Percentiles rank a stretch among this genome's conserved stretches.
Conservation (phyloP, 768 basidiomycete genomes). For the Mycena pura region DNA sequence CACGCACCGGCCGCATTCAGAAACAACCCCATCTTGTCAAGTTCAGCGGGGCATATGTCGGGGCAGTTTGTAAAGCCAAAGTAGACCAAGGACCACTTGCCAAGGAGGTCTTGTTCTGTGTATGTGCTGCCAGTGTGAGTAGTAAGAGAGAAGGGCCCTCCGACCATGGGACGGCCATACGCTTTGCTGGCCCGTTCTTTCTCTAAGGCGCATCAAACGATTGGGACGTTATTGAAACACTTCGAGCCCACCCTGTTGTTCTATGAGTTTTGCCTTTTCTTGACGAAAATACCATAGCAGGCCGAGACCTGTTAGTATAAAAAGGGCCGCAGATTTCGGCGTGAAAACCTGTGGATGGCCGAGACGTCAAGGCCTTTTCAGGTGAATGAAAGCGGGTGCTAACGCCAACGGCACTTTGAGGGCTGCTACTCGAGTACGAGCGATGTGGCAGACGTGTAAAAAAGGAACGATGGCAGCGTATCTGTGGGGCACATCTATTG, state of each 20-base stretch:
- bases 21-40: conserved; percentile 90
- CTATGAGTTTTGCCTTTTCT: conserved; percentile 81
- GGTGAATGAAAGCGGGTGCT: not conserved
- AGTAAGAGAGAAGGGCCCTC: conserved; percentile 85
- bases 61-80: conserved; percentile 99
- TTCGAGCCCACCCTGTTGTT: conserved; percentile 68
- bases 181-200: conserved; percentile 75
- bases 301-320: conserved; percentile 82
- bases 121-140: conserved; percentile 73
- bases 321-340: conserved; percentile 81
- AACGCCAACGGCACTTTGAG: conserved; percentile 17
- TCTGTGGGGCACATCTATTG: not conserved
- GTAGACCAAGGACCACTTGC: conserved; percentile 91
- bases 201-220: conserved; percentile 48
- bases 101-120: conserved; percentile 83
- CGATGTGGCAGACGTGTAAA: conserved; percentile 16
- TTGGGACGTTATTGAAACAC: conserved; percentile 10
- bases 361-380: not conserved
- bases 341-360: conserved; percentile 79
- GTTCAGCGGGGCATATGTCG: conserved; percentile 97
- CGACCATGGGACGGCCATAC: conserved; percentile 86
- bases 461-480: conserved; percentile 4
- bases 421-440: conserved; percentile 6
- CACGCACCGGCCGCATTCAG: conserved; percentile 74
- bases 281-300: conserved; percentile 88